Conservation (phyloP, 2,329 filamentous ascomycete genomes). For the Microsporum canis region DNA sequence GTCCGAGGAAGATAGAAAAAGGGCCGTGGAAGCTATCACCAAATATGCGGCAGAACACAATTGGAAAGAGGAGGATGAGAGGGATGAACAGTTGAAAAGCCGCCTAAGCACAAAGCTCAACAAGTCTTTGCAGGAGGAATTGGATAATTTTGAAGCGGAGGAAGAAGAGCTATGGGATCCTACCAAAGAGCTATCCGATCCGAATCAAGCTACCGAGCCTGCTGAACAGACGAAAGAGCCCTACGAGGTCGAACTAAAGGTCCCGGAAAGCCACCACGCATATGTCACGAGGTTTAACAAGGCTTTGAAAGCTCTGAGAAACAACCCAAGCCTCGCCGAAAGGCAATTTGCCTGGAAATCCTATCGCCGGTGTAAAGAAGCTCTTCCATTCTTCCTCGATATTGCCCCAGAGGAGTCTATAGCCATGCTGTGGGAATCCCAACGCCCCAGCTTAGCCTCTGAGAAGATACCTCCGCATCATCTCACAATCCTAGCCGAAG, state of each 20-base stretch:
- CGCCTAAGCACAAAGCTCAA: constrained; percentile 7
- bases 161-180: constrained; percentile 28
- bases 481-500: constrained; percentile 51
- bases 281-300: constrained; percentile 33
- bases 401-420: constrained; percentile 51
- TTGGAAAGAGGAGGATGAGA: constrained; percentile 12
- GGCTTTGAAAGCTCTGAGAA: constrained; percentile 24
- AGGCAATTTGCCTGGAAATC: constrained; percentile 38
- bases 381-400: constrained; percentile 38
- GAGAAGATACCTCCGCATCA: constrained; percentile 31
- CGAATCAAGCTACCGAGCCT: constrained; percentile 8
- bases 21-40: constrained; percentile 33
- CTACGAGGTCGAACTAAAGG: constrained; percentile 25
- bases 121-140: constrained; percentile 11
- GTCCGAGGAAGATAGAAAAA: constrained; percentile 31
- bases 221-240: constrained; percentile 13
- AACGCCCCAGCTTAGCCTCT: constrained; percentile 32
- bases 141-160: constrained; percentile 27
- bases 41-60: constrained; percentile 31
- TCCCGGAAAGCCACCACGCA: constrained; percentile 26
- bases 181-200: constrained; percentile 10
- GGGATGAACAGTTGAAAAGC: constrained; percentile 2
- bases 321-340: constrained; percentile 21
- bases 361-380: constrained; percentile 40
- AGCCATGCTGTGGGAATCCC: constrained; percentile 55